Evolutionary conservation across 1,284 basidiomycete genomes (phyloP), one percentile per base, ranked within the genome.

Genomic region (Cryptococcus wingfieldii): DNA sequence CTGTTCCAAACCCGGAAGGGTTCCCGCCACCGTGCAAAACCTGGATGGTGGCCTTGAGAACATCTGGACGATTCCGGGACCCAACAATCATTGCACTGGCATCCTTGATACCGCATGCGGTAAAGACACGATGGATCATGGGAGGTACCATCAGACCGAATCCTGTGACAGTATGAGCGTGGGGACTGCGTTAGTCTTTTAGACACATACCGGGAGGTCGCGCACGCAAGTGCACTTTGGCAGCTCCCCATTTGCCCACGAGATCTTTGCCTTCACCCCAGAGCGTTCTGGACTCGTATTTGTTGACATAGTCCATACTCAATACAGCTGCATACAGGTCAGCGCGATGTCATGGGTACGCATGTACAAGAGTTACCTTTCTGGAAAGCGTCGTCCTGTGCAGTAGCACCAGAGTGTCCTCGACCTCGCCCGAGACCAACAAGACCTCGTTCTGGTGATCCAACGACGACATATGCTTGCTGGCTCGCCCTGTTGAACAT

Each of bases 101-200:
- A 76, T 98, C 95, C 72, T 90, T 89, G 78, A 98, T 90, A 12
- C 95, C 95, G 2, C 90, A 92, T 0, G 93, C 91, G 66, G 90
- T 88, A 68, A 94, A 83, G 51, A 98, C 82, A 48, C 80, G 77
- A 77, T 98, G 93, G 53, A 98, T 80, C 66, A 88, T 84, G 8
- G 90, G 91, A 62, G 95, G 92, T 68, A 90, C 91, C 63, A 87
- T 84, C 50, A 98, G 80, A 10, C 95, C 95, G 74, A 97, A 97
- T 3, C 95, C 94, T 79, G 59, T 0, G 41, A 38, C 50, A 28
- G 4, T 9, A 39, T 31, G 6, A 25, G 38, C 13, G 16, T 14
- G 16, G 5, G 38, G 38, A 43, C 9, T 12, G 12, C 16, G 19
- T 25, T 4, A 2, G 23, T 3, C 23, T 23, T 23, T 23, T 23